These are phyloP conservation scores for Cyclotella sp. DNA, from an alignment of 108 stramenopile species.

Conservation along the genomic window DNA sequence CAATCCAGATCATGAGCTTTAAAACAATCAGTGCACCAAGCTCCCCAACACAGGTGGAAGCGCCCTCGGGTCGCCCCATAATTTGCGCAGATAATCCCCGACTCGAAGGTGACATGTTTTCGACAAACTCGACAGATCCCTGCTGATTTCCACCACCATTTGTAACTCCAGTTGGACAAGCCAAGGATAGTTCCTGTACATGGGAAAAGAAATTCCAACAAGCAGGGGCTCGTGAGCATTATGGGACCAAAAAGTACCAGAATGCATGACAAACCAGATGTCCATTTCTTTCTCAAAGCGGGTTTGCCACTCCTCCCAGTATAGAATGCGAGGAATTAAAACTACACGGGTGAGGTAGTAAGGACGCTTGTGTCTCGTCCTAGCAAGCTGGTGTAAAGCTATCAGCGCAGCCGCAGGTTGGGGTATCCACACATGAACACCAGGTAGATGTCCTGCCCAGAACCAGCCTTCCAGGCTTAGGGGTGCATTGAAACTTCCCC, in stretches of 20 bases:
- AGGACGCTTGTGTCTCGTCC: neutral
- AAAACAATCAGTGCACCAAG: slow-evolving; percentile 36
- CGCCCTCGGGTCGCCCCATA: slow-evolving; percentile 20
- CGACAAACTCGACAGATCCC: slow-evolving; percentile 9
- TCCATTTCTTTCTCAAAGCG: slow-evolving; percentile 16
- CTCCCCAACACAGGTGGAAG: slow-evolving; percentile 5
- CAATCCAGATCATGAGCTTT: slow-evolving; percentile 13
- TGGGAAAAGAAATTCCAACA: slow-evolving; percentile 35
- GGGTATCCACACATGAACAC: slow-evolving; percentile 22
- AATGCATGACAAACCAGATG: neutral
- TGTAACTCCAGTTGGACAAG: neutral
- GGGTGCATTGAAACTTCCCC: slow-evolving; percentile 4
- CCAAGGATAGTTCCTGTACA: slow-evolving; percentile 6
- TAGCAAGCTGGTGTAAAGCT: neutral
- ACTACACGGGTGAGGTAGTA: neutral
- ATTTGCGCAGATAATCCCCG: slow-evolving; percentile 35
- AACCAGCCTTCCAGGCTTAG: slow-evolving; percentile 13
- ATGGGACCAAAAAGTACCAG: slow-evolving; percentile 22
- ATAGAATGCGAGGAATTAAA: slow-evolving; percentile 10
- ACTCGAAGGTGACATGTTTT: slow-evolving; percentile 26
- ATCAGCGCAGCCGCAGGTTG: slow-evolving; percentile 14
- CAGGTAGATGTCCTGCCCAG: slow-evolving; percentile 3
- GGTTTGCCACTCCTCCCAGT: slow-evolving; percentile 2
- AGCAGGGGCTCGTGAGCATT: slow-evolving; percentile 34
- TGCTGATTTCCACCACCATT: slow-evolving; percentile 14